Base-by-base conservation (phyloP, 805 yeast genomes). In the Schwanniomyces vanrijiae region DNA sequence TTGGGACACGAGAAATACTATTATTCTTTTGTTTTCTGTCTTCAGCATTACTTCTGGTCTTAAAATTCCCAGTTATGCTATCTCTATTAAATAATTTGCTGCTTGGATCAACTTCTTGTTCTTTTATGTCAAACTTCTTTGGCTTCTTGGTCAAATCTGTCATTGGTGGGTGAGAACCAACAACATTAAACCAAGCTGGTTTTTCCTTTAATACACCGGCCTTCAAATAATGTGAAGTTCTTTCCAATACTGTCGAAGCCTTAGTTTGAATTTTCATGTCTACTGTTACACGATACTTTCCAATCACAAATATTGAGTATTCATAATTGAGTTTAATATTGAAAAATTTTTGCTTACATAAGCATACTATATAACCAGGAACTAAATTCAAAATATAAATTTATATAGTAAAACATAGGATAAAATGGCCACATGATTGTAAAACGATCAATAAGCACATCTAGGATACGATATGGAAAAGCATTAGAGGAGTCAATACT, bases 121-220 rank as follows among this genome's bases (percentile, higher is more conserved):
- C 44, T 38, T 56, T 48, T 46, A 49, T 47, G 19, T 61, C 62
- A 34, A 70, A 56, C 31, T 57, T 55, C 56, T 64, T 69, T 9
- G 76, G 64, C 47, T 73, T 71, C 54, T 76, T 80, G 45, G 76
- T 76, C 55, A 84, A 77, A 54, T 82, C 81, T 49, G 78, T 77
- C 37, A 79, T 72, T 29, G 98, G 98, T 34, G 97, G 97, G 55
- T 85, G 77, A 22, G 83, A 76, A 3, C 88, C 88, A 13, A 94
- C 90, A 5, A 88, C 92, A 52, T 84, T 83, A 66, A 78, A 90
- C 99, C 98, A 94, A 1, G 84, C 84, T 1, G 99, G 99, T 59
- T 86, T 85, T 26, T 77, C 68, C 26, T 66, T 73, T 40, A 90
- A 75, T n/a, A 85, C 71, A 1, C 95, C 92, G 0, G 88, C 78